These are phyloP conservation scores for Silene conica DNA, from an alignment of 148 eudicot species.

Conservation along the genomic window DNA sequence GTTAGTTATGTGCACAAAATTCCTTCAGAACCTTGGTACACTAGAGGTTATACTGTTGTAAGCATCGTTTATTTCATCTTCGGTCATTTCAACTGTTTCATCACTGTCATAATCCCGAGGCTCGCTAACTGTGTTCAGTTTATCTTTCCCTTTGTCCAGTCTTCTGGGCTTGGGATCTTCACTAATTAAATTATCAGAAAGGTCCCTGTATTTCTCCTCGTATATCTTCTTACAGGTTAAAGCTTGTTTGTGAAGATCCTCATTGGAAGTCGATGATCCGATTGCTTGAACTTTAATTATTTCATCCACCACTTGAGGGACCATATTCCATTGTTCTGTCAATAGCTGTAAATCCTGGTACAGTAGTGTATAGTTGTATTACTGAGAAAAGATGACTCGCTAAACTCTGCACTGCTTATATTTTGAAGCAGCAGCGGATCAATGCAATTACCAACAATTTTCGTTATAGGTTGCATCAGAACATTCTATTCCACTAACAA, in stretches of 20 bases:
- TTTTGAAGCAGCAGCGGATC: neutral
- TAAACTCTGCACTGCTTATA: neutral
- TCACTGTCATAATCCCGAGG: constrained; percentile 60
- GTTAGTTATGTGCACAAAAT: neutral
- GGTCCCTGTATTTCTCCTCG: constrained; percentile 39
- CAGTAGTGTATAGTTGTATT: neutral
- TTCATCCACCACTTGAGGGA: constrained; percentile 79
- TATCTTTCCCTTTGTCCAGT: constrained; percentile 30
- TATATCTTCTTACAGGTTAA: constrained; percentile 62
- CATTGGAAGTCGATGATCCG: constrained; percentile 31
- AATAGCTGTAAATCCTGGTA: constrained; percentile 52
- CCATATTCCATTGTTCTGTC: constrained; percentile 67
- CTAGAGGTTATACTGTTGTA: constrained; percentile 42
- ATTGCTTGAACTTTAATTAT: constrained; percentile 44
- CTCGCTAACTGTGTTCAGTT: constrained; percentile 11
- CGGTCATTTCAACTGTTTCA: constrained; percentile 90
- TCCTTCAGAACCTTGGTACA: constrained; percentile 15
- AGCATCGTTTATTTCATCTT: constrained; percentile 81
- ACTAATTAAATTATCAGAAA: constrained; percentile 21
- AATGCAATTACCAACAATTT: neutral
- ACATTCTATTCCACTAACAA: neutral
- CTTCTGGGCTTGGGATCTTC: constrained; percentile 29
- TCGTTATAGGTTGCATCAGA: neutral
- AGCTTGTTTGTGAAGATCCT: constrained; percentile 59
- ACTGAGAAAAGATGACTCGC: neutral